Conservation (phyloP, 768 basidiomycete genomes). For the Suillus paluster region DNA sequence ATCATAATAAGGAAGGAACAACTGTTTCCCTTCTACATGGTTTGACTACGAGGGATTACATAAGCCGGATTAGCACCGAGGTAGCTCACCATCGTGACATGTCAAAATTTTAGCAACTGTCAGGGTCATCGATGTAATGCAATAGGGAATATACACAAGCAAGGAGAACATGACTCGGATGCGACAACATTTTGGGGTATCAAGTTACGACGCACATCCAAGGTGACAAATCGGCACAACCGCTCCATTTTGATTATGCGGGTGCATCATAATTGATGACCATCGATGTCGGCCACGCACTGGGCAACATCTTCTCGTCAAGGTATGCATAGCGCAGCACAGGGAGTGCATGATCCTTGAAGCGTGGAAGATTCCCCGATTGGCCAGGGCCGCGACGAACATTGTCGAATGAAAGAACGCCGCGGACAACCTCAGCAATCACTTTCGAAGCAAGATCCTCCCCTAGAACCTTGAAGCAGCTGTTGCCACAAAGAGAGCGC, state of each 20-base stretch:
- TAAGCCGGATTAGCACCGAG: no score
- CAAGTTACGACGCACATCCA: no score
- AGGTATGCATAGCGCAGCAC: constrained; percentile 62
- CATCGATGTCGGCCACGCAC: constrained; percentile 73
- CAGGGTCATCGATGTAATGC: no score
- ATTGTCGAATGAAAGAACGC: constrained; percentile 60
- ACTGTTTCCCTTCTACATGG: no score
- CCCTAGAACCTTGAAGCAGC: constrained; percentile 53
- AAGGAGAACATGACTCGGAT: no score
- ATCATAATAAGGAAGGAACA: no score
- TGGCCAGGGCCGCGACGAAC: constrained; percentile 69
- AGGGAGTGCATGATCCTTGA: constrained; percentile 50
- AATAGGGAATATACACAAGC: no score
- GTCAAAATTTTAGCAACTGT: no score
- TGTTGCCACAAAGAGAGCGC: constrained; percentile 54
- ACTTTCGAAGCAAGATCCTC: constrained; percentile 61
- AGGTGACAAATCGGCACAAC: no score
- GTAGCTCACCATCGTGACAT: no score
- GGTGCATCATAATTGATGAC: constrained; percentile 49
- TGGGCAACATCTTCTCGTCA: constrained; percentile 48
- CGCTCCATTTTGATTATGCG: constrained; percentile 26
- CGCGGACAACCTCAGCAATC: constrained; percentile 64
- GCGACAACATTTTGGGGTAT: no score
- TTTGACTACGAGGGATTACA: no score
- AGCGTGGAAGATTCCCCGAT: constrained; percentile 67